Base-by-base conservation (phyloP, 176 grass and related monocot species). In the Hyparrhenia diplandra region DNA sequence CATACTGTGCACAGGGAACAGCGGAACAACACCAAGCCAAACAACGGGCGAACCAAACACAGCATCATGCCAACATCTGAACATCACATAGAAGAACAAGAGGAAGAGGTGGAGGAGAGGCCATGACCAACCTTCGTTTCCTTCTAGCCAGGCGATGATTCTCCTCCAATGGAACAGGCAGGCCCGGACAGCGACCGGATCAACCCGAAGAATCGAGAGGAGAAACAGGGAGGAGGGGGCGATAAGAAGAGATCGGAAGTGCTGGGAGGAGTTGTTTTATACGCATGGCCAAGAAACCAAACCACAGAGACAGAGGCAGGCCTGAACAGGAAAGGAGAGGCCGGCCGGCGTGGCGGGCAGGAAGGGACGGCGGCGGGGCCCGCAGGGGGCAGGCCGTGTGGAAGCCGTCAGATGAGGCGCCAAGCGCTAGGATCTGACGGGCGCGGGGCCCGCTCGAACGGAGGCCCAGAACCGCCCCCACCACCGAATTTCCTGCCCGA, bases 381-480 rank as follows among this genome's bases (percentile, higher is more conserved):
- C 88, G 24, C 69, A n/a, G n/a, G 1, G 7, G 61, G 21, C 43
- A 68, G 77, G 60, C 64, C 5, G 58, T 61, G 49, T 24, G 25
- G 2, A 1, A 9, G 24, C 86, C 86, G 86, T 91, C 74, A 2
- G 90, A 91, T 91, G 42, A 46, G 80, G 86, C 86, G 83, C 68
- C 63, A 73, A 69, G 61, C 58, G 67, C 8, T 71, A 52, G 76
- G 85, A 88, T 90, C 87, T 10, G 64, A 89, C 71, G 75, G 45
- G 41, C 69, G 71, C 13, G 69, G 76, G 90, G 76, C 81, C 86
- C 86, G 80, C 76, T 66, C 87, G 36, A 85, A 77, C 52, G 87
- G 43, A 55, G 71, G 30, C 59, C 25, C 75, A 35, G 47, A 78
- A 73, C 87, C 64, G 58, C 21, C 88, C 93, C 82, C 88, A 64